phyloP scores from a whole-genome alignment of 805 yeast species.

The Teunomyces aglyptinius region DNA sequence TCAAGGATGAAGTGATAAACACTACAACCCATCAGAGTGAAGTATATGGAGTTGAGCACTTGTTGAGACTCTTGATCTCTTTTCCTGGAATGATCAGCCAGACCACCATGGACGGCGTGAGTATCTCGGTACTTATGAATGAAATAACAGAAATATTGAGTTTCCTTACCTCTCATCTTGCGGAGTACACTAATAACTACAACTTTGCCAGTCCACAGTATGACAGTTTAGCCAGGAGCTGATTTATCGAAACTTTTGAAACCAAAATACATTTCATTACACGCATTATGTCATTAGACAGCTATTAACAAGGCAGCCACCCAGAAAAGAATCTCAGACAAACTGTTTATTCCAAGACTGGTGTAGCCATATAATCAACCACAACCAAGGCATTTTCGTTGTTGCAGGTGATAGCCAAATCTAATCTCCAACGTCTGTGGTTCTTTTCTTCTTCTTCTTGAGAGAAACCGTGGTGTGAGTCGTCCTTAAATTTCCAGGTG shows the following conservation, averaged over 20 bases:
- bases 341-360: conserved; percentile 20
- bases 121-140: conserved; percentile 52
- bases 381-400: conserved; percentile 65
- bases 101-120: conserved; percentile 77
- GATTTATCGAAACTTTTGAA: not conserved
- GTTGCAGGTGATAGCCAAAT: conserved; percentile 62
- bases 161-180: conserved; percentile 48
- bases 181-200: conserved; percentile 33
- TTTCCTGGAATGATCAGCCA: conserved; percentile 82
- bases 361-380: conserved; percentile 61
- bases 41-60: conserved; percentile 76
- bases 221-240: conserved; percentile 31
- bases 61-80: conserved; percentile 71
- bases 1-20: conserved; percentile 38
- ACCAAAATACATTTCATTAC: conserved; percentile 6
- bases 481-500: conserved; percentile 64
- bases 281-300: conserved; percentile 6
- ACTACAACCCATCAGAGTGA: conserved; percentile 7
- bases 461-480: conserved; percentile 52
- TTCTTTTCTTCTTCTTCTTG: conserved; percentile 41
- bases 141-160: conserved; percentile 54
- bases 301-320: not conserved
- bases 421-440: conserved; percentile 62
- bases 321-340: not conserved
- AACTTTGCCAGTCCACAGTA: conserved; percentile 39